These are phyloP conservation scores for Fraxinus platypoda DNA, from an alignment of 305 asterid species.

Conservation along the genomic window DNA sequence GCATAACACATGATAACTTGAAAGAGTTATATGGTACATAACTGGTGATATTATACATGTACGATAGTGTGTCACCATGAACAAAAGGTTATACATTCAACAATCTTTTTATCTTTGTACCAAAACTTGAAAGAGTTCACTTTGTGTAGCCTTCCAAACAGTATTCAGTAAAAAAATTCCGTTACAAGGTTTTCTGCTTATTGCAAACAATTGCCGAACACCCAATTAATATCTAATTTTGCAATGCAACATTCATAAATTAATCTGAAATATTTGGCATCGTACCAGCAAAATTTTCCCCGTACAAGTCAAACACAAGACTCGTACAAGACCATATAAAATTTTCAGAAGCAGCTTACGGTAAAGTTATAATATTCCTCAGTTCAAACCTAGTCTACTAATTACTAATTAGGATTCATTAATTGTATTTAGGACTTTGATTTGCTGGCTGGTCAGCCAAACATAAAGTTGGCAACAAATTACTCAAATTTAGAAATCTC, in stretches of 20 bases:
- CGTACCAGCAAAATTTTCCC: background rate
- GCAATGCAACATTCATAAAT: background rate
- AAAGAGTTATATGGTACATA: background rate
- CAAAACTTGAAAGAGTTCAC: background rate
- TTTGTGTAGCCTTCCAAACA: background rate
- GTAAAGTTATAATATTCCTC: background rate
- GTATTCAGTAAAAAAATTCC: background rate
- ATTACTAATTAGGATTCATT: background rate
- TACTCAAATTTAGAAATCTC: background rate
- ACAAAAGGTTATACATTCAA: background rate
- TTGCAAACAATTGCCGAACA: background rate
- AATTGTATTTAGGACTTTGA: background rate
- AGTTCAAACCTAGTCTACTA: background rate
- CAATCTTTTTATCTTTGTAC: background rate
- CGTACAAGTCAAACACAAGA: background rate
- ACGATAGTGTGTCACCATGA: background rate
- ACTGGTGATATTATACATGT: background rate
- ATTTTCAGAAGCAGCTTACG: background rate
- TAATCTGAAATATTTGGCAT: background rate
- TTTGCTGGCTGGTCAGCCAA: background rate
- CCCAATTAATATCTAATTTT: background rate
- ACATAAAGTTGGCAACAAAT: background rate
- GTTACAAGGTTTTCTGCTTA: background rate
- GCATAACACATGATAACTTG: background rate
- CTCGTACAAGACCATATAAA: background rate